These are phyloP conservation scores for Trichoderma atrobrunneum DNA, from an alignment of 2,329 filamentous ascomycete genomes.

Conservation along the genomic window DNA sequence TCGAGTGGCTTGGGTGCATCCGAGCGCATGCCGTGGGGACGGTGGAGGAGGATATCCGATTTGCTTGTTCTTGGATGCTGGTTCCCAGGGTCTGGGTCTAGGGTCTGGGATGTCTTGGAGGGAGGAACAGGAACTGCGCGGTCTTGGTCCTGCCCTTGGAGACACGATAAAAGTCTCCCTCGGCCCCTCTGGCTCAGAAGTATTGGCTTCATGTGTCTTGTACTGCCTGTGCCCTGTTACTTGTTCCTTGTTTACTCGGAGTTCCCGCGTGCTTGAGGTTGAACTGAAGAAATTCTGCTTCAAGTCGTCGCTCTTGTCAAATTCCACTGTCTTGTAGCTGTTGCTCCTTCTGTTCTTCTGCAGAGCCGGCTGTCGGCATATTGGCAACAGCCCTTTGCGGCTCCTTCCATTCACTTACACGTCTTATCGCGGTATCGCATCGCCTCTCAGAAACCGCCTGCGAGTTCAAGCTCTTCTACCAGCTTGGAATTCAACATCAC, in stretches of 20 bases:
- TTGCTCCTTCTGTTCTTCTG: not conserved
- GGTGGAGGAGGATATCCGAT: not conserved
- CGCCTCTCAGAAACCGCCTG: not conserved
- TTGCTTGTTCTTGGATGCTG: conserved; percentile 1
- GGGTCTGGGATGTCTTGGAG: conserved; percentile 11
- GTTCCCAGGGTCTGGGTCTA: not conserved
- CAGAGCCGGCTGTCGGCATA: not conserved
- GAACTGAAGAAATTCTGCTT: not conserved
- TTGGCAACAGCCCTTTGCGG: not conserved
- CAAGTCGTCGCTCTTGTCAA: not conserved
- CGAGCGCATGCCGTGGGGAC: not conserved
- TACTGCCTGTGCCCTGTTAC: not conserved
- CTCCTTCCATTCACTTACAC: conserved; percentile 19
- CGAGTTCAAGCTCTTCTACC: not conserved
- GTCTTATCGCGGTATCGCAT: not conserved
- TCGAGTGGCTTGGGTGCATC: conserved; percentile 6
- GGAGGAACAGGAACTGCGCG: not conserved
- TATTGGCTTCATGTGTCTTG: not conserved
- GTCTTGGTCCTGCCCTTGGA: conserved; percentile 14
- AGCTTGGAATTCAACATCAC: not conserved
- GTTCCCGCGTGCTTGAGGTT: not conserved
- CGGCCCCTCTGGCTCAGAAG: not conserved
- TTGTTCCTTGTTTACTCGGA: not conserved
- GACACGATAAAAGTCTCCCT: conserved; percentile 19
- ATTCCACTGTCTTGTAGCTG: not conserved